Evolutionary conservation across 768 basidiomycete species (phyloP).

Genomic region (Auricularia cornea): DNA sequence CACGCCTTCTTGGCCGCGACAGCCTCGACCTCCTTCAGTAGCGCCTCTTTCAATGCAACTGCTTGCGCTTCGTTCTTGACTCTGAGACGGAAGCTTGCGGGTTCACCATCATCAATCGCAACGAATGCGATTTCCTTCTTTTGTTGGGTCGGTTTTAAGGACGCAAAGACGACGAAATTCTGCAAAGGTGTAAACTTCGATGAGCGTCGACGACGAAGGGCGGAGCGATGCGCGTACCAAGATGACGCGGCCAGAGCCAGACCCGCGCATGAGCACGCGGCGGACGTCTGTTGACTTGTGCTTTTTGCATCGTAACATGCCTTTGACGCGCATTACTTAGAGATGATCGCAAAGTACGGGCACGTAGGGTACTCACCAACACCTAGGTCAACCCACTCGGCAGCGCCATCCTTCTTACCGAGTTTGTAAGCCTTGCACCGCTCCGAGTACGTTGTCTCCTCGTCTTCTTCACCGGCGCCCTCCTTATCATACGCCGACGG

Average conservation of each 20-base stretch:
- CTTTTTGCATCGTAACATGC: constrained; percentile 63
- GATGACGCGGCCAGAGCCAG: constrained; percentile 63
- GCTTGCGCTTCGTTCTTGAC: constrained; percentile 54
- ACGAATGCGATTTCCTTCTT: constrained; percentile 56
- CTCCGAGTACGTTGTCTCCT: constrained; percentile 53
- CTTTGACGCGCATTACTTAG: constrained; percentile 24
- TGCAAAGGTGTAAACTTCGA: constrained; percentile 24
- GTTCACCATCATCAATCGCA: constrained; percentile 52
- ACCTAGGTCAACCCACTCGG: constrained; percentile 60
- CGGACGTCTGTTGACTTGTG: constrained; percentile 54
- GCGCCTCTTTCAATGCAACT: constrained; percentile 40
- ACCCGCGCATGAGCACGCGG: constrained; percentile 63
- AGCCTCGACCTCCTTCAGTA: not conserved
- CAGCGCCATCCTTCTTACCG: constrained; percentile 30
- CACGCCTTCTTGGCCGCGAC: not conserved
- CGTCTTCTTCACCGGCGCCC: constrained; percentile 76
- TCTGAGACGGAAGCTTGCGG: constrained; percentile 52
- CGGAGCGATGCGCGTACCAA: constrained; percentile 42
- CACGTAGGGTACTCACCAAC: constrained; percentile 39
- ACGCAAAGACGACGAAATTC: constrained; percentile 66
- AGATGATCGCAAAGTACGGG: not conserved
- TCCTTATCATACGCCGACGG: constrained; percentile 38
- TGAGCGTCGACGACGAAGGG: constrained; percentile 1
- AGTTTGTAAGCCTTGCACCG: constrained; percentile 58
- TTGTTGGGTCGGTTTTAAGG: constrained; percentile 43